Percentiles rank a stretch among this genome's conserved stretches.
phyloP scores from a whole-genome alignment of 768 basidiomycete species.

The Zangia roseola region DNA sequence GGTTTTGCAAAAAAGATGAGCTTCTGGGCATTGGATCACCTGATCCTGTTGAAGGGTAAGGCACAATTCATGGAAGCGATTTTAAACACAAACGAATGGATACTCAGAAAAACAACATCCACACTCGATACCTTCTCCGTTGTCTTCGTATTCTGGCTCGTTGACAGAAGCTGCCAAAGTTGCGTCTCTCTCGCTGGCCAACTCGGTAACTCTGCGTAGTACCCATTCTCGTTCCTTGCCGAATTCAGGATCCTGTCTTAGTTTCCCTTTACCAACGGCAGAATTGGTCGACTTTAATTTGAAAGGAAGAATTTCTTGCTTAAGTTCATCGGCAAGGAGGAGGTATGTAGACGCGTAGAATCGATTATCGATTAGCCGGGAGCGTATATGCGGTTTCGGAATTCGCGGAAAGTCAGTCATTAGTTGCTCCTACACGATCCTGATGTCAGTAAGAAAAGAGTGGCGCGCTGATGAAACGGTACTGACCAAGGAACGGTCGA shows the following conservation, averaged over 20 bases:
- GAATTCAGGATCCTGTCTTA: conserved; percentile 45
- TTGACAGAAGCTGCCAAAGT: conserved; percentile 33
- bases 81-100: conserved; percentile 54
- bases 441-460: neutral
- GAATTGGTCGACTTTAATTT: conserved; percentile 35
- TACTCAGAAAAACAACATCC: conserved; percentile 82
- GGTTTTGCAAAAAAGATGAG: conserved; percentile 79
- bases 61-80: neutral
- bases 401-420: conserved; percentile 56
- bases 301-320: conserved; percentile 35
- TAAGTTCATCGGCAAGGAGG: conserved; percentile 40
- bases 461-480: neutral
- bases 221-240: conserved; percentile 48
- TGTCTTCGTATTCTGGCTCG: conserved; percentile 46
- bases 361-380: conserved; percentile 33
- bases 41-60: conserved; percentile 50
- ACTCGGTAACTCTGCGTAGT: conserved; percentile 31
- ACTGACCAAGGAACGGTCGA: conserved; percentile 50
- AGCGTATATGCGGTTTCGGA: conserved; percentile 53
- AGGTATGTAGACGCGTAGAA: conserved; percentile 72
- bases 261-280: conserved; percentile 40
- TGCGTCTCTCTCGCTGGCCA: conserved; percentile 25
- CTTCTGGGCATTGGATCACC: conserved; percentile 87
- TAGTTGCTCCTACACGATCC: conserved; percentile 45
- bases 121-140: conserved; percentile 72